A percentile compares a stretch with the other conserved stretches of the same genome.
Evolutionary conservation across 192 early-diverging fungal species (phyloP).

Genomic region (Linnemannia zychae): DNA sequence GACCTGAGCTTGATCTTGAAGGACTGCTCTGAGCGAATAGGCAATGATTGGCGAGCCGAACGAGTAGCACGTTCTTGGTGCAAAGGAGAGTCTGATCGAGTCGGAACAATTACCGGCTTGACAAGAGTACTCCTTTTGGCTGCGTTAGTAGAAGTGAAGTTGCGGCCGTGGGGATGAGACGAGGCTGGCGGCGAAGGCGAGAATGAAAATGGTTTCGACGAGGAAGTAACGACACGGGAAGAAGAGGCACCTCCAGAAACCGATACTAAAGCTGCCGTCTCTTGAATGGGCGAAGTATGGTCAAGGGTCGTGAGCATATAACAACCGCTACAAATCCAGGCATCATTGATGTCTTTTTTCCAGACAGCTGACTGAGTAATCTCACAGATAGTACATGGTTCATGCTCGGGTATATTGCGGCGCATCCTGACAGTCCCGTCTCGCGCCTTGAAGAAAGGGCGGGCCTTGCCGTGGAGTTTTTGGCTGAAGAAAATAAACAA

Average conservation of each 20-base stretch:
- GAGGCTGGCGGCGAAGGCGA: background rate
- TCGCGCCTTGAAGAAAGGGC: slow-evolving; percentile 47
- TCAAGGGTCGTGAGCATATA: slow-evolving; percentile 4
- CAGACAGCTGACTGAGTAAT: slow-evolving; percentile 24
- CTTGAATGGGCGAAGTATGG: background rate
- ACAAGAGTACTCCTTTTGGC: background rate
- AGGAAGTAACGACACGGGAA: background rate
- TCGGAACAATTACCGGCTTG: background rate
- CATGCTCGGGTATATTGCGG: slow-evolving; percentile 24
- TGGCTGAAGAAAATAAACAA: slow-evolving; percentile 16
- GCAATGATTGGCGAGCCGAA: background rate
- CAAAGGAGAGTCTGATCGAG: background rate
- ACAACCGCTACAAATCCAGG: slow-evolving; percentile 24
- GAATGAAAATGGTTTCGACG: background rate
- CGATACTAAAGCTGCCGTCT: no score
- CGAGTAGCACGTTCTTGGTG: background rate
- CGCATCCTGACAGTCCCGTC: slow-evolving; percentile 57
- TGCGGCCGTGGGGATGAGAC: background rate
- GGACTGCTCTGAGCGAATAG: background rate
- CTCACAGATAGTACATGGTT: slow-evolving; percentile 22
- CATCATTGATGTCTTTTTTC: slow-evolving; percentile 11
- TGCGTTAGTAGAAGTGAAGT: background rate
- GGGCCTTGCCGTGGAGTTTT: slow-evolving; percentile 43
- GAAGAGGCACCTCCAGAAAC: background rate
- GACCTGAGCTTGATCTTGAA: background rate